Conservation (phyloP, 2,329 filamentous ascomycete species). For the Pleomassaria siparia region DNA sequence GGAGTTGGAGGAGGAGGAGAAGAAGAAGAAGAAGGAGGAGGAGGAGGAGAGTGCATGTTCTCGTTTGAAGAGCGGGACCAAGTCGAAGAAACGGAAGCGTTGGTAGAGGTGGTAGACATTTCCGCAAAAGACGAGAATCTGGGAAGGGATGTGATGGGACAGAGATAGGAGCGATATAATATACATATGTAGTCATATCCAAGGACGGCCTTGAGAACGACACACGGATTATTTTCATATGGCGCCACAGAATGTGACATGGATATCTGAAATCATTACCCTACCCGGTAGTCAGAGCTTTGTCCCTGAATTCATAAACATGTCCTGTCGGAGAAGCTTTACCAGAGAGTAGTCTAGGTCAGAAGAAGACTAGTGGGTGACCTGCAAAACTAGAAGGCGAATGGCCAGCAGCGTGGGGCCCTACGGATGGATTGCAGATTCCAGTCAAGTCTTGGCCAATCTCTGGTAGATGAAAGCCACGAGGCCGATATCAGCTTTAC, state of each 20-base stretch:
- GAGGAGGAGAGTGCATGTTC: slow-evolving; percentile 14
- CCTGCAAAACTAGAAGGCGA: slow-evolving; percentile 1
- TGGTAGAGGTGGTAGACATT: slow-evolving; percentile 12
- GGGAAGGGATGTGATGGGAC: background rate
- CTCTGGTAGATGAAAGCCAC: slow-evolving; percentile 13
- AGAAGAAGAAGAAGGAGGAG: slow-evolving; percentile 14
- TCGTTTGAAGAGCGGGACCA: slow-evolving; percentile 19
- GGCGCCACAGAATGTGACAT: background rate
- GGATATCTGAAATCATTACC: slow-evolving; percentile 1
- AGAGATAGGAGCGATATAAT: background rate
- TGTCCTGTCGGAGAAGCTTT: background rate
- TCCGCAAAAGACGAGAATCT: background rate
- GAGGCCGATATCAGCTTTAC: slow-evolving; percentile 11
- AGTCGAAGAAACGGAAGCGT: slow-evolving; percentile 19
- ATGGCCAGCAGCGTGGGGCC: background rate
- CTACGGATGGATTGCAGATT: slow-evolving; percentile 6
- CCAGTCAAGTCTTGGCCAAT: slow-evolving; percentile 3
- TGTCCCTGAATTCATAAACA: slow-evolving; percentile 8
- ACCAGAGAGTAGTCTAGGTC: background rate
- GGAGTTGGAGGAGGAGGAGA: slow-evolving; percentile 15
- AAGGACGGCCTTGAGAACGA: slow-evolving; percentile 4
- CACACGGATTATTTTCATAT: slow-evolving; percentile 7
- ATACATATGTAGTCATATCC: background rate
- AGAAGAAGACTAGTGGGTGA: slow-evolving; percentile 11
- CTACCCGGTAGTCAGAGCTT: slow-evolving; percentile 6